phyloP scores from a whole-genome alignment of 2,329 filamentous ascomycete species.

The Teratosphaeria nubilosa region DNA sequence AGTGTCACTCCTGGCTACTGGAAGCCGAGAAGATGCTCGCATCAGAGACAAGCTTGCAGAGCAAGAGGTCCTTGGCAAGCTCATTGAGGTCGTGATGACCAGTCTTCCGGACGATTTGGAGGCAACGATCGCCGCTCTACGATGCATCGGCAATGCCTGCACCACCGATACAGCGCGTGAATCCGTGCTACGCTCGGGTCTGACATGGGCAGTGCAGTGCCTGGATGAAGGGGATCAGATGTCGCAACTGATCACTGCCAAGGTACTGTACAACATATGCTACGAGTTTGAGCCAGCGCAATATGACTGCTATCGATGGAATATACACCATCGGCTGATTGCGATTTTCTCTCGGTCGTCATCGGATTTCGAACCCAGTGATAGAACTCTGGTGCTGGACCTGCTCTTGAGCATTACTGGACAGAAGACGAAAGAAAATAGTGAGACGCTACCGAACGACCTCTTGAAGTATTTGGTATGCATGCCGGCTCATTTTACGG shows the following conservation, averaged over 20 bases:
- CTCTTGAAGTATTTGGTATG: slow-evolving; percentile 6
- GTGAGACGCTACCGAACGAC: slow-evolving; percentile 6
- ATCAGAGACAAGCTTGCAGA: slow-evolving; percentile 9
- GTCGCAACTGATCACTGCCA: slow-evolving; percentile 19
- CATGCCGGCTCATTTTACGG: slow-evolving; percentile 3
- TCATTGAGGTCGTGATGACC: slow-evolving; percentile 6
- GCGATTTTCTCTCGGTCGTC: slow-evolving; percentile 3
- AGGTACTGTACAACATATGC: slow-evolving; percentile 36
- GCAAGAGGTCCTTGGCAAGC: slow-evolving; percentile 4
- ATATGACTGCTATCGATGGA: slow-evolving; percentile 12
- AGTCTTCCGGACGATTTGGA: background rate
- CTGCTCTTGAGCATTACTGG: slow-evolving; percentile 20
- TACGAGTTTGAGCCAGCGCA: slow-evolving; percentile 24
- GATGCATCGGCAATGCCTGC: slow-evolving; percentile 25
- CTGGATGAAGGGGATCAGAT: slow-evolving; percentile 4
- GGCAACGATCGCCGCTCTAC: slow-evolving; percentile 11
- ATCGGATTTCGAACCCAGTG: background rate
- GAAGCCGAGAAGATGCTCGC: slow-evolving; percentile 9
- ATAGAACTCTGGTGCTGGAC: slow-evolving; percentile 10
- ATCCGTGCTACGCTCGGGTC: background rate
- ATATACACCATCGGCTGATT: slow-evolving; percentile 11
- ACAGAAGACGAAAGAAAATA: slow-evolving; percentile 10
- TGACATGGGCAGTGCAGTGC: slow-evolving; percentile 11
- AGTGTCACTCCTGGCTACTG: slow-evolving; percentile 10
- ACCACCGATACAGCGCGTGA: slow-evolving; percentile 11